These are phyloP conservation scores for Aurifilum marmelostoma DNA, from an alignment of 2,329 filamentous ascomycete genomes.

Conservation along the genomic window DNA sequence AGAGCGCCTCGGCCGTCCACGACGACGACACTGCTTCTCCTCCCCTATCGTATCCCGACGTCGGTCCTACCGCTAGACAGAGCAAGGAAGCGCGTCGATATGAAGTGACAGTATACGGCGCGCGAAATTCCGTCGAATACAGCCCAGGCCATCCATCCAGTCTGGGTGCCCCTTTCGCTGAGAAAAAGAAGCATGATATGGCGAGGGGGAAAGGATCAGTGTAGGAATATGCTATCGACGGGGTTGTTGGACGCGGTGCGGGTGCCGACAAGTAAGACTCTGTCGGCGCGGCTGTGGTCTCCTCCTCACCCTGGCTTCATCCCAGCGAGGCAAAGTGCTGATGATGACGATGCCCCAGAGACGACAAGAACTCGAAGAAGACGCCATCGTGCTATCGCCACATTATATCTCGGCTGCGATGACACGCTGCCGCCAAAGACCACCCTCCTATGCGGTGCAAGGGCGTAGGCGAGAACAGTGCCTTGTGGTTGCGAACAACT, in stretches of 20 bases:
- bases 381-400: neutral
- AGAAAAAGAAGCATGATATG: neutral
- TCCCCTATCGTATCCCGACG: too few relatives aligned
- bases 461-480: neutral
- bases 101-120: conserved; percentile 64
- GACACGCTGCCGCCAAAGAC: neutral
- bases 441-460: neutral
- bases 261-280: neutral
- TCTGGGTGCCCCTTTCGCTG: neutral
- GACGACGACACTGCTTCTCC: too few relatives aligned
- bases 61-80: too few relatives aligned
- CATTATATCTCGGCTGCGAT: neutral
- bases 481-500: neutral
- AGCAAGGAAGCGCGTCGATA: too few relatives aligned
- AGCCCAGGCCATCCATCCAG: conserved; percentile 37
- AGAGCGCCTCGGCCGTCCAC: conserved; percentile 56
- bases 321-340: neutral
- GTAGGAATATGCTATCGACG: neutral
- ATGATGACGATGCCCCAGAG: neutral
- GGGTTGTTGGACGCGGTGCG: conserved; percentile 11
- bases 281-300: neutral
- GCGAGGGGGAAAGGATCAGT: neutral
- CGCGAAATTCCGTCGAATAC: conserved; percentile 65
- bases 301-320: neutral
- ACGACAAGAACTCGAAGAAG: neutral